Percentiles rank a stretch among this genome's conserved stretches.
Evolutionary conservation across 805 yeast genomes (phyloP).

Genomic region (Starmera caribaea): DNA sequence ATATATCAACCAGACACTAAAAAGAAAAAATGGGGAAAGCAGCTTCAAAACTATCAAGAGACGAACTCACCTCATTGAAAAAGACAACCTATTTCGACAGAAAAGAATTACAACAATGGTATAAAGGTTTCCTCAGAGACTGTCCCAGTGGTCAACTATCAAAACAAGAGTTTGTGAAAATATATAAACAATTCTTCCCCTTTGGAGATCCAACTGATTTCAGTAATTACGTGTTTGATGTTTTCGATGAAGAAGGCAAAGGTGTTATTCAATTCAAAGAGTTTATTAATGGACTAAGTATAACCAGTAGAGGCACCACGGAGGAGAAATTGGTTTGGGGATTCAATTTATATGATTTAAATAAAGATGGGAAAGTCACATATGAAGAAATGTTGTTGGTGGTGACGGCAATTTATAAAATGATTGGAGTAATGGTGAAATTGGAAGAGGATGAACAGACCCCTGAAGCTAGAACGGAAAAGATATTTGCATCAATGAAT

Average conservation of each 20-base stretch:
- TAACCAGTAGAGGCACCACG: slow-evolving; percentile 76
- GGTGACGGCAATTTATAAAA: slow-evolving; percentile 77
- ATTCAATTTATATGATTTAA: slow-evolving; percentile 77
- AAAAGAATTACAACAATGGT: slow-evolving; percentile 96
- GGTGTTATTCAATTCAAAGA: slow-evolving; percentile 88
- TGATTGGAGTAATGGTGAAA: slow-evolving; percentile 93
- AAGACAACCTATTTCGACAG: slow-evolving; percentile 87
- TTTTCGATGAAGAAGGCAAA: slow-evolving; percentile 73
- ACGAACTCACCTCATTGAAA: slow-evolving; percentile 74
- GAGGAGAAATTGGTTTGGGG: slow-evolving; percentile 89
- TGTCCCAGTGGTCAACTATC: slow-evolving; percentile 87
- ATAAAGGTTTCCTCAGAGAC: slow-evolving; percentile 89
- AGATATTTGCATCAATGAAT: slow-evolving; percentile 67
- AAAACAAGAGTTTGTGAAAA: slow-evolving; percentile 80
- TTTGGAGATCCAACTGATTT: slow-evolving; percentile 95
- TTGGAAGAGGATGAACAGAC: slow-evolving; percentile 84
- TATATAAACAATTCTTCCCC: slow-evolving; percentile 95
- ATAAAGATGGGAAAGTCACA: slow-evolving; percentile 65
- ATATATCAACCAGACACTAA: too few relatives aligned
- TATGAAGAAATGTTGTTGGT: slow-evolving; percentile 75
- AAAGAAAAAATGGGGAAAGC: slow-evolving; percentile 75
- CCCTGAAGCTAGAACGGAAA: slow-evolving; percentile 79
- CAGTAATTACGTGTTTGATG: slow-evolving; percentile 79
- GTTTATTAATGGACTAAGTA: slow-evolving; percentile 78
- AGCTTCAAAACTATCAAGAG: slow-evolving; percentile 84